A percentile compares a stretch with the other conserved stretches of the same genome.
These are phyloP conservation scores for Tricholomella constricta DNA, from an alignment of 768 basidiomycete species.

Conservation along the genomic window DNA sequence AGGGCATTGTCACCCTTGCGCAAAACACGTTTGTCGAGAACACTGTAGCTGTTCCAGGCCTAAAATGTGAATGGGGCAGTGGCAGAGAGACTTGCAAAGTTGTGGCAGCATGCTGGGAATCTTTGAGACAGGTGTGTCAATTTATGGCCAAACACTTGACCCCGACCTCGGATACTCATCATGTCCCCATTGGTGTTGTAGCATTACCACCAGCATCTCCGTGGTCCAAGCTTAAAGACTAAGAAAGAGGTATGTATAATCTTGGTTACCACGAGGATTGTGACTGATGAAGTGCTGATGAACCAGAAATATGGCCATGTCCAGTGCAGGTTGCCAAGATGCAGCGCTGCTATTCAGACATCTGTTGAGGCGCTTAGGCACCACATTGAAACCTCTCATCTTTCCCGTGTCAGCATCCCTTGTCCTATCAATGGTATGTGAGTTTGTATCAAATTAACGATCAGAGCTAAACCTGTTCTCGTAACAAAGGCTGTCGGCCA, in stretches of 20 bases:
- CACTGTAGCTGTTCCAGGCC: conserved; percentile 6
- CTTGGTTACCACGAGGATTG: neutral
- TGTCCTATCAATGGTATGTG: conserved; percentile 22
- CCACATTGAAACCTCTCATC: conserved; percentile 22
- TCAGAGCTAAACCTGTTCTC: neutral
- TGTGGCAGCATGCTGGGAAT: conserved; percentile 18
- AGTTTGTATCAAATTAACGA: neutral
- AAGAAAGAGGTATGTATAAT: conserved; percentile 17
- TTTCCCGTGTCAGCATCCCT: conserved; percentile 14
- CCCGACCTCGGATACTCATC: neutral
- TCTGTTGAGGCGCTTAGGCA: conserved; percentile 14
- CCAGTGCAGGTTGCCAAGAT: conserved; percentile 16
- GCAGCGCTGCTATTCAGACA: conserved; percentile 11
- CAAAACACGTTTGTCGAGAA: conserved; percentile 5
- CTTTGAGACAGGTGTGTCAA: conserved; percentile 20
- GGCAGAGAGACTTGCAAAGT: conserved; percentile 17
- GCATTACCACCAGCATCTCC: conserved; percentile 12
- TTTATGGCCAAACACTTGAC: conserved; percentile 1
- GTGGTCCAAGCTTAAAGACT: neutral
- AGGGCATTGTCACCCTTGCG: conserved; percentile 16
- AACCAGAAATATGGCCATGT: conserved; percentile 3
- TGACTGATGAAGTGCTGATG: neutral
- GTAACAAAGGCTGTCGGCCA: conserved; percentile 15
- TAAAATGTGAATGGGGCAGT: conserved; percentile 23
- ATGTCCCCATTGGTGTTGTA: neutral